Conservation (phyloP, 495 filamentous ascomycete species). For the Tuber umbilicatum region DNA sequence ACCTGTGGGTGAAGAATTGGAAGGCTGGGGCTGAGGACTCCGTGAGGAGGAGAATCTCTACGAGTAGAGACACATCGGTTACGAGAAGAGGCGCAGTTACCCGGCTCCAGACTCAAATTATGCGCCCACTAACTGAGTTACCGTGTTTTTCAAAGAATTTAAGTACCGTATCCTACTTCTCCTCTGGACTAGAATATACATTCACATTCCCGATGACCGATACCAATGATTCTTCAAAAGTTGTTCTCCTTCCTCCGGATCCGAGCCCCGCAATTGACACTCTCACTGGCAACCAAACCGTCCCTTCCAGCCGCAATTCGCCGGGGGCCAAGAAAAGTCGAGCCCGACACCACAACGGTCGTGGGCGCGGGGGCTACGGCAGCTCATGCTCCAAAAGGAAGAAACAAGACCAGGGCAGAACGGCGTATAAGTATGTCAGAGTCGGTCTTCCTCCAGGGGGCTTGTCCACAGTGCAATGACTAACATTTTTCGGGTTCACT, state of each 20-base stretch:
- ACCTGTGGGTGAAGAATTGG: background rate
- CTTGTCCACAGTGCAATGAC: background rate
- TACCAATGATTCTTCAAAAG: slow-evolving; percentile 1
- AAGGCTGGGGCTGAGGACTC: background rate
- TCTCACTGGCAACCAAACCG: background rate
- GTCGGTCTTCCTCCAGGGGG: slow-evolving; percentile 25
- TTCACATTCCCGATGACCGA: background rate
- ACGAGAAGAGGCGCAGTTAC: background rate
- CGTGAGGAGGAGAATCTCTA: no score
- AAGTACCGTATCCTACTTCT: background rate
- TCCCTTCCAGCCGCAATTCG: background rate
- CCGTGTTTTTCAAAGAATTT: background rate
- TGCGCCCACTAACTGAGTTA: background rate
- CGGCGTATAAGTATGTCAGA: slow-evolving; percentile 34
- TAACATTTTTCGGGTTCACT: background rate
- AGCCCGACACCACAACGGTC: background rate
- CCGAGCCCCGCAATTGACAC: background rate
- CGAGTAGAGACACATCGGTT: background rate
- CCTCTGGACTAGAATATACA: background rate
- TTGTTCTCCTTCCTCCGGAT: background rate
- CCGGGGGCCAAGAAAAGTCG: background rate
- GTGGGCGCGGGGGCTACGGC: background rate
- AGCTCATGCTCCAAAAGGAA: slow-evolving; percentile 20
- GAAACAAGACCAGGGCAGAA: slow-evolving; percentile 21
- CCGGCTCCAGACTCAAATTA: background rate